Conservation (phyloP, 2,329 filamentous ascomycete genomes). For the Ascosphaera acerosa region DNA sequence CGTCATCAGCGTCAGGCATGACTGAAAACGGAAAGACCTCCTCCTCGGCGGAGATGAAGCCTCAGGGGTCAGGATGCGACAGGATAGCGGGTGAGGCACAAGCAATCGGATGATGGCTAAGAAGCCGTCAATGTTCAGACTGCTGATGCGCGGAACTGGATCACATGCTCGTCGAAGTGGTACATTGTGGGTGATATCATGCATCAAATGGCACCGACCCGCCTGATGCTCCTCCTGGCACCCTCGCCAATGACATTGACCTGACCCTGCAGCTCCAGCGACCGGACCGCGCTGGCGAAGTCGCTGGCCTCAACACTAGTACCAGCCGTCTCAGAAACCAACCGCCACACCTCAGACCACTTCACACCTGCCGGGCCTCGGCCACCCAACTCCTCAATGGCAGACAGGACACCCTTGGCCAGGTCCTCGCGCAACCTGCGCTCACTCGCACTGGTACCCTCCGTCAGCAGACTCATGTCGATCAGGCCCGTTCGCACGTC, state of each 20-base stretch:
- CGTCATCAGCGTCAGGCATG: too few relatives aligned
- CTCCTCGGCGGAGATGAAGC: too few relatives aligned
- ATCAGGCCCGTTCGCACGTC: constrained; percentile 76
- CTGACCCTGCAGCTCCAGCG: constrained; percentile 60
- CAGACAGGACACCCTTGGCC: constrained; percentile 46
- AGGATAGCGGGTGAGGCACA: too few relatives aligned
- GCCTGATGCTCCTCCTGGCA: constrained; percentile 52
- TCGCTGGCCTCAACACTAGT: constrained; percentile 48
- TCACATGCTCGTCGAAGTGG: too few relatives aligned
- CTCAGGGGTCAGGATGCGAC: too few relatives aligned
- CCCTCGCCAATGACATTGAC: constrained; percentile 69
- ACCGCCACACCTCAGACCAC: constrained; percentile 52
- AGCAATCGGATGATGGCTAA: not conserved
- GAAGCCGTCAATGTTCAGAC: too few relatives aligned
- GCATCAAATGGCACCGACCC: constrained; percentile 33
- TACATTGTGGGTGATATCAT: too few relatives aligned
- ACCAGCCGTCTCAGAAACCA: constrained; percentile 44
- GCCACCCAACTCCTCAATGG: constrained; percentile 59
- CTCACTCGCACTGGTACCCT: constrained; percentile 79
- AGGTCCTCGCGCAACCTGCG: constrained; percentile 59
- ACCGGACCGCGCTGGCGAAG: constrained; percentile 57
- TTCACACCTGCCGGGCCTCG: constrained; percentile 39
- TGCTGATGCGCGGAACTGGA: too few relatives aligned
- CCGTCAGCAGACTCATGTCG: constrained; percentile 86
- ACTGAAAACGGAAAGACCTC: too few relatives aligned